These are phyloP conservation scores for Protomyces lactucae-debilis DNA, from an alignment of 1,139 yeast genomes.

Conservation along the genomic window DNA sequence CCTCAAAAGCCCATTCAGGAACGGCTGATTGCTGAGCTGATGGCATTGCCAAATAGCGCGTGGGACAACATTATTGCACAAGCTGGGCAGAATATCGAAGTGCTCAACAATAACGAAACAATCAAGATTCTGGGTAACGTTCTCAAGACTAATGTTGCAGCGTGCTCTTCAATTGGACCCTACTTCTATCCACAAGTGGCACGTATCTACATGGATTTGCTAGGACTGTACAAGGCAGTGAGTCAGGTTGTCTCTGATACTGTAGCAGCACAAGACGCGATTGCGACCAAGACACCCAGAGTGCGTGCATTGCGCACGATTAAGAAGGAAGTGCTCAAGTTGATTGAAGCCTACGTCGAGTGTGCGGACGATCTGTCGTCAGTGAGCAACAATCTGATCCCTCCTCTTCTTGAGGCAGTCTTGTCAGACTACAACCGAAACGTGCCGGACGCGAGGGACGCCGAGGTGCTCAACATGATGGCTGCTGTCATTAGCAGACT, in stretches of 20 bases:
- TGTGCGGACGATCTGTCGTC: slow-evolving; percentile 84
- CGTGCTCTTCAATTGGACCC: slow-evolving; percentile 88
- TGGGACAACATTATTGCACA: slow-evolving; percentile 87
- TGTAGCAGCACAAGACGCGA: slow-evolving; percentile 68
- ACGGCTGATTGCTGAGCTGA: slow-evolving; percentile 66
- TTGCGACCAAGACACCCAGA: slow-evolving; percentile 92
- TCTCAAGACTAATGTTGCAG: slow-evolving; percentile 89
- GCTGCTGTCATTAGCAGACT: slow-evolving; percentile 82
- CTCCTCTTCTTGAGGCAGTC: slow-evolving; percentile 78
- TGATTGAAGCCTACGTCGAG: slow-evolving; percentile 82
- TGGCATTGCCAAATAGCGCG: slow-evolving; percentile 76
- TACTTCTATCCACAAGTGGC: slow-evolving; percentile 87
- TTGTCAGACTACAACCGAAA: slow-evolving; percentile 82
- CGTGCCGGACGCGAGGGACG: slow-evolving; percentile 96
- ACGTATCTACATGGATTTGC: slow-evolving; percentile 79
- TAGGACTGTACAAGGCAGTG: slow-evolving; percentile 82
- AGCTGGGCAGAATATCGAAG: slow-evolving; percentile 82
- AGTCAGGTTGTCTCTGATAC: slow-evolving; percentile 80
- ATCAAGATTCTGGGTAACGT: slow-evolving; percentile 91
- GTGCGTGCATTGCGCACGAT: slow-evolving; percentile 94
- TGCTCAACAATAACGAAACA: slow-evolving; percentile 75
- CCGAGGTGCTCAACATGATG: slow-evolving; percentile 93
- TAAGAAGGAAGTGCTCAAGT: slow-evolving; percentile 85
- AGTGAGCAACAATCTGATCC: slow-evolving; percentile 75
- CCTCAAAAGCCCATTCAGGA: slow-evolving; percentile 60